Evolutionary conservation across 495 filamentous ascomycete genomes (phyloP), one percentile per base, ranked within the genome.

Genomic region (Tuber microsphaerosporum): DNA sequence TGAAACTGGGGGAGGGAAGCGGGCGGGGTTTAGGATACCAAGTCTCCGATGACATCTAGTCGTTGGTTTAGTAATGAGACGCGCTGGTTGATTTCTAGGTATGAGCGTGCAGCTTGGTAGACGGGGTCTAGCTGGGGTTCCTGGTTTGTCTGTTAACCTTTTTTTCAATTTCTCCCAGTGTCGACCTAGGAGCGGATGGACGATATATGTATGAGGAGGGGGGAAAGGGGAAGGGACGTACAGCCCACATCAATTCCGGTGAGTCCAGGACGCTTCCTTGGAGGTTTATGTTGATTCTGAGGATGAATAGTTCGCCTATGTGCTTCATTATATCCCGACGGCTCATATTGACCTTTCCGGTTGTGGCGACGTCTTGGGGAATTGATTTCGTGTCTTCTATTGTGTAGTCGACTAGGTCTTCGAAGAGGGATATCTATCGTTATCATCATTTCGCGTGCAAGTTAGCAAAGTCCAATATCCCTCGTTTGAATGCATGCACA

Each of bases 261-360:
- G 93, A 94, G 79, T 99, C 95, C n/a, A 99, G 90, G 17, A 99
- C 94, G 41, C 91, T 94, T 51, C 96, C 96, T 84, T 99, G 97
- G 19, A 99, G 87, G 85, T 99, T 97, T 81, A 99, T 97, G 82
- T 94, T 97, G 86, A 99, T 98, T 42, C 94, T 88, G 17, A 99
- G 85, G 81, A 99, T 98, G 84, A 99, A 99, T 19, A 99, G 89
- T 84, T 99, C 92, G 83, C 95, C 95, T 74, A 99, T 97, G 82
- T 97, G 93, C 92, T 97, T 97, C 85, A 97, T 97, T 87, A 97
- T 97, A 82, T 98, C 88, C 42, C 88, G 86, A 19, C 94, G 89
- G 42, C 89, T 91, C 70, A 99, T 89, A 51, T 91, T 89, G 79
- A 98, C 92, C 81, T 93, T 94, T 75, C 95, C 95, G 1, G 94